phyloP scores from a whole-genome alignment of 352 stramenopile genomes.

The Phytophthora quininea region DNA sequence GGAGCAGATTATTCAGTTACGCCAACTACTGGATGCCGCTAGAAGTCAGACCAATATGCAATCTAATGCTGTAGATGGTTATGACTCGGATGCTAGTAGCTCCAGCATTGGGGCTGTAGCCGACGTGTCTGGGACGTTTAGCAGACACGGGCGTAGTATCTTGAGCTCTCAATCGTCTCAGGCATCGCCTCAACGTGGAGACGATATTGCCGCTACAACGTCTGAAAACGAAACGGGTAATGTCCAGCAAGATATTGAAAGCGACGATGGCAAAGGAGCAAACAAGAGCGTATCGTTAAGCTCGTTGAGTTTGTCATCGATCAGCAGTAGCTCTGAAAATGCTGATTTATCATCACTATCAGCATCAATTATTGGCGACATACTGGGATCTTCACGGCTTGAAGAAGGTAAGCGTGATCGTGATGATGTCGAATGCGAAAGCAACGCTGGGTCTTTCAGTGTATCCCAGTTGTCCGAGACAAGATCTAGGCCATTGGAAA shows the following conservation, averaged over 20 bases:
- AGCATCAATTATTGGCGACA: constrained; percentile 50
- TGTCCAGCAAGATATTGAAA: constrained; percentile 7
- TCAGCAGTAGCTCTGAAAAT: constrained; percentile 48
- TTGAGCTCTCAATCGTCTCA: constrained; percentile 29
- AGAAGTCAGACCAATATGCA: constrained; percentile 34
- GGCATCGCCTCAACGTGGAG: constrained; percentile 9
- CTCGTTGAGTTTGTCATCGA: constrained; percentile 67
- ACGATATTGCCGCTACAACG: constrained; percentile 2
- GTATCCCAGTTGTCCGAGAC: constrained; percentile 11
- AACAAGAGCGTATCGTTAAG: constrained; percentile 37
- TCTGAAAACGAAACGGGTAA: constrained; percentile 19
- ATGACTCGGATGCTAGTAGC: constrained; percentile 36
- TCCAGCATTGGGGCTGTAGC: constrained; percentile 27
- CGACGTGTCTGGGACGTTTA: constrained; percentile 32
- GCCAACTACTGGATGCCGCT: constrained; percentile 41
- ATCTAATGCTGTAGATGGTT: constrained; percentile 3
- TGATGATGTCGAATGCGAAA: constrained; percentile 3
- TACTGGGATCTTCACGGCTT: constrained; percentile 1
- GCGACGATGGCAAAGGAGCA: constrained; percentile 12
- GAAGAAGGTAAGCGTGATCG: neutral
- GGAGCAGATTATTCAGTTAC: constrained; percentile 68
- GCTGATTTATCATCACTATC: constrained; percentile 74
- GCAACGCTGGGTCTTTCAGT: neutral
- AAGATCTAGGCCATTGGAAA: neutral
- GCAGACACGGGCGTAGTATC: constrained; percentile 19